phyloP scores from a whole-genome alignment of 164 flowering plant genomes.

The Tinospora cordifolia region DNA sequence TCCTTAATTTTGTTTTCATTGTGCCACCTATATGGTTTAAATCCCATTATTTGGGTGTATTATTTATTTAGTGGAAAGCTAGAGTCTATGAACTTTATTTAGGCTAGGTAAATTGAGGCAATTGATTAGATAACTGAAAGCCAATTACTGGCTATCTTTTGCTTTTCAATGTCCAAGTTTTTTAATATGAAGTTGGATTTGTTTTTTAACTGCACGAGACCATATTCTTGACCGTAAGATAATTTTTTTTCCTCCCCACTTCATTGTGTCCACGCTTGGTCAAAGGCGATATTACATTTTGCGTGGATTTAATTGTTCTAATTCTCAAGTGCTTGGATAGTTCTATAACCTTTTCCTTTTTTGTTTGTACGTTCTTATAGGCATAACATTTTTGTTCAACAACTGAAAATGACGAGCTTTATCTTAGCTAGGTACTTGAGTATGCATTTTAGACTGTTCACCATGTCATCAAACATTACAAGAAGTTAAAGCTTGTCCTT shows the following conservation, averaged over 20 bases:
- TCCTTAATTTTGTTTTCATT: no score
- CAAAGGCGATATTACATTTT: background rate
- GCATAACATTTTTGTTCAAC: constrained; percentile 79
- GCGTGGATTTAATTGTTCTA: background rate
- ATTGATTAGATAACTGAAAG: no score
- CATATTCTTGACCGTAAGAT: background rate
- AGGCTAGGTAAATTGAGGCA: no score
- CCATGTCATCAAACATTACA: constrained; percentile 50
- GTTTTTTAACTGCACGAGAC: no score
- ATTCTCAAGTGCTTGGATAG: background rate
- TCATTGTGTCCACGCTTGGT: background rate
- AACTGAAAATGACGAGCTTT: constrained; percentile 55
- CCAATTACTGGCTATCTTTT: no score
- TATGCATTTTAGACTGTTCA: constrained; percentile 61
- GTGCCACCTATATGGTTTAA: no score
- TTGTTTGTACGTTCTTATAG: constrained; percentile 21
- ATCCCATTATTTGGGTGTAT: no score
- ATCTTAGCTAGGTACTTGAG: constrained; percentile 62
- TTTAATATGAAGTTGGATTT: no score
- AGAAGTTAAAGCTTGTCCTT: constrained; percentile 33
- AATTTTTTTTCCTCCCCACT: background rate
- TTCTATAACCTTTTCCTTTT: background rate
- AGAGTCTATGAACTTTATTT: no score
- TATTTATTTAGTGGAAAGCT: no score
- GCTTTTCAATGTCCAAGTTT: no score